Base-by-base conservation (phyloP, 495 filamentous ascomycete species). In the Copromyces sp. region DNA sequence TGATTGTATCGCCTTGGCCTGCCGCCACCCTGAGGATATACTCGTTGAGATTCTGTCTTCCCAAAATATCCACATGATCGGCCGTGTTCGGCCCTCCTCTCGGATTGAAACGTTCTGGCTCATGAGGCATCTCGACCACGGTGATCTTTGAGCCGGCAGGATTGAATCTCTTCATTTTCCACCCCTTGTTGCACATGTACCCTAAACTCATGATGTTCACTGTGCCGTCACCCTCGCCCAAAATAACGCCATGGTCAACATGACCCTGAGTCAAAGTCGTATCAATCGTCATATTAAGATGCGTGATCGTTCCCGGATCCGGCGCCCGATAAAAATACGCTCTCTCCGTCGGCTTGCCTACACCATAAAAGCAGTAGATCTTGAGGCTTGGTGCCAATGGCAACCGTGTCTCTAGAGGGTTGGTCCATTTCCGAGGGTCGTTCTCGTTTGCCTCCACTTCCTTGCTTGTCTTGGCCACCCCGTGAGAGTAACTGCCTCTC, bases 361-460 rank as follows among this genome's bases (percentile, higher is more conserved):
- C 87, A 42, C 93, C 95, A 80, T 99, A 98, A 84, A 99, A 98
- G 82, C 95, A 99, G 80, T 95, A 99, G 24, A 99, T 93, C 84
- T 97, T 98, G 80, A 99, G 86, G 78, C 89, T 92, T 1, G 95
- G 95, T 16, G 95, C 95, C 65, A 91, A 85, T 0, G 95, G 95
- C 0, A 99, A 86, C 9, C 96, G 89, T 1, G 93, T 91, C 77
- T 98, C 96, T 29, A 99, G 88, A 0, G 95, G 95, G 80, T 99
- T 99, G 61, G 97, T 86, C 95, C 95, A 99, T 78, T 95, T 98
- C 45, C 86, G 83, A 5, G 89, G 90, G 73, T 94, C 88, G 20
- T 88, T 83, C 74, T 97, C 93, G 80, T 99, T 99, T 12, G 86
- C 90, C 77, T 97, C 92, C 1, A 99, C 94, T 79, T 97, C 92